Percentiles rank a stretch among this genome's conserved stretches.
Conservation (phyloP, 202 grass and related monocot genomes). For the Cymbopogon flexuosus region DNA sequence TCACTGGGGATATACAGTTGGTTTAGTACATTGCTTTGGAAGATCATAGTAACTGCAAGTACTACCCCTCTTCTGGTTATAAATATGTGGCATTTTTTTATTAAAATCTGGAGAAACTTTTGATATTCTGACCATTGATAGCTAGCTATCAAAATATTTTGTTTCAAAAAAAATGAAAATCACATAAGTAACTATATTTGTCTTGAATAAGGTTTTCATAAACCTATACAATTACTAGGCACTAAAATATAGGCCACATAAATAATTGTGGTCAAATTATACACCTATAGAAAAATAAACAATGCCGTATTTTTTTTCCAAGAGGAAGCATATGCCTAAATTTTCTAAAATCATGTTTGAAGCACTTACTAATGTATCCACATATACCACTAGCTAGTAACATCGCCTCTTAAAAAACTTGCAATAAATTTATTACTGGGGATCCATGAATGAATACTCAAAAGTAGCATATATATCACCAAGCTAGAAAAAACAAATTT, state of each 20-base stretch:
- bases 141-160: neutral
- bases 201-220: neutral
- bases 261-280: neutral
- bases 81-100: neutral
- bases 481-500: neutral
- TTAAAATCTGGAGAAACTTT: neutral
- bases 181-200: neutral
- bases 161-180: neutral
- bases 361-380: neutral
- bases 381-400: neutral
- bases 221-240: neutral
- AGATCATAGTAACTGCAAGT: neutral
- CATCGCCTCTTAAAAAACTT: neutral
- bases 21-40: conserved; percentile 8
- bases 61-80: neutral
- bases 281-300: neutral
- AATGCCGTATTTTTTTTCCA: neutral
- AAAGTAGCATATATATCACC: neutral
- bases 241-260: neutral
- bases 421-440: neutral
- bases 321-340: no score
- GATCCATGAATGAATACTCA: neutral
- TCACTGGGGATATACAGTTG: conserved; percentile 33
- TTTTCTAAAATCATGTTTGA: neutral
- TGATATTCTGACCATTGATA: neutral